Evolutionary conservation across 495 filamentous ascomycete species (phyloP).

Genomic region (Hapsidospora chrysogenum): DNA sequence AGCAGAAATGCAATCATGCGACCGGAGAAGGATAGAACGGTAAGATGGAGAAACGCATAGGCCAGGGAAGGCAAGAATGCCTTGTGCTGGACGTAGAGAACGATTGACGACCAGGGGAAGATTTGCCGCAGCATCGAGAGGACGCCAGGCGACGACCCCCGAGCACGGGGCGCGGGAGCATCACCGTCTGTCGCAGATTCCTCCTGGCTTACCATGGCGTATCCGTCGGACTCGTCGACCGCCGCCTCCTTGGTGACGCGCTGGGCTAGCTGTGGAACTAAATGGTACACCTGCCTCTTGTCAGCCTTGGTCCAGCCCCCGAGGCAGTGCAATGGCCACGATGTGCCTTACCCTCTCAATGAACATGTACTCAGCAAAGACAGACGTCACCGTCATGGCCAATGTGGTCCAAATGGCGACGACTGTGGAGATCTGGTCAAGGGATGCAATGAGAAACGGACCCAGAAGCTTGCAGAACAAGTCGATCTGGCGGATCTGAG

Average conservation of each 20-base stretch:
- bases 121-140: too few relatives aligned
- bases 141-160: too few relatives aligned
- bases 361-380: constrained; percentile 37
- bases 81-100: constrained; percentile 24
- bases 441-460: constrained; percentile 37
- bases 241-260: neutral
- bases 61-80: constrained; percentile 39
- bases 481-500: constrained; percentile 54
- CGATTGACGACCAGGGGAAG: neutral
- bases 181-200: too few relatives aligned
- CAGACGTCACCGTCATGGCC: constrained; percentile 21
- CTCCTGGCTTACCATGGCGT: too few relatives aligned
- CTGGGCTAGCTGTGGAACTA: too few relatives aligned
- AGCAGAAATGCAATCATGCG: constrained; percentile 47
- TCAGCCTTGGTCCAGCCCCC: too few relatives aligned
- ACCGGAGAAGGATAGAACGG: constrained; percentile 38
- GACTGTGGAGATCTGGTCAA: constrained; percentile 15
- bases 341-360: constrained; percentile 27
- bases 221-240: neutral
- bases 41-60: constrained; percentile 38
- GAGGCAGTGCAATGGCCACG: too few relatives aligned
- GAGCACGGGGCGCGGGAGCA: too few relatives aligned
- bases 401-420: constrained; percentile 19
- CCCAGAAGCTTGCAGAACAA: constrained; percentile 54
- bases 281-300: neutral